Evolutionary conservation across 2,329 filamentous ascomycete genomes (phyloP).

Genomic region (Cladorrhinum sp.): DNA sequence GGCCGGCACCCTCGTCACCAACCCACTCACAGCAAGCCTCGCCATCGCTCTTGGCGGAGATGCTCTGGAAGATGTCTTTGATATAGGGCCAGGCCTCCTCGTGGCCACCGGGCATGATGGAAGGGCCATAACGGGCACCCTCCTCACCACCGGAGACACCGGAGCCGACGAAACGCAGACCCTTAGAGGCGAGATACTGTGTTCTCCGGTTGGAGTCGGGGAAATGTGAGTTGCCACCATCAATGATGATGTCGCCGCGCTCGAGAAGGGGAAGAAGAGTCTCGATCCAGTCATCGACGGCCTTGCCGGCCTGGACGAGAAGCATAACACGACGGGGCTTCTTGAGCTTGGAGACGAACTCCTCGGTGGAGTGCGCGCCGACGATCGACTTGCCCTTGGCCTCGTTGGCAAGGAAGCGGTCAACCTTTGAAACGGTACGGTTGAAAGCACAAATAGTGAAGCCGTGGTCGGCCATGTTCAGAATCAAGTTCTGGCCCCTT

Average conservation of each 20-base stretch:
- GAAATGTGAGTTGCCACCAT: constrained; percentile 99
- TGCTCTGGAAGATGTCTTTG: constrained; percentile 98
- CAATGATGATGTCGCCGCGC: constrained; percentile 95
- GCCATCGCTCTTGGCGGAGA: constrained; percentile 93
- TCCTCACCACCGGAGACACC: constrained; percentile 99
- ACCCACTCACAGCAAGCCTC: constrained; percentile 99
- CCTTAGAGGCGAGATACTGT: constrained; percentile 80
- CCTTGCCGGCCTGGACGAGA: constrained; percentile 96
- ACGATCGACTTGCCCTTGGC: constrained; percentile 94
- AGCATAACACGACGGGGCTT: constrained; percentile 96
- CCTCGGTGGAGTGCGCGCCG: constrained; percentile 88
- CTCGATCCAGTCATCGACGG: constrained; percentile 99
- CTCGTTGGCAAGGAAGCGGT: constrained; percentile 87
- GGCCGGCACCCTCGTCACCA: constrained; percentile 96
- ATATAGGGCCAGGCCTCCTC: constrained; percentile 97
- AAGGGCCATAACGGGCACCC: constrained; percentile 95
- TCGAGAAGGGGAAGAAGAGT: constrained; percentile 80
- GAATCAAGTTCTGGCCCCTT: constrained; percentile 79
- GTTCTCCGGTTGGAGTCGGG: constrained; percentile 98
- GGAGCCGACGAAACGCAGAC: constrained; percentile 90
- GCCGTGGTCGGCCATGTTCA: constrained; percentile 86
- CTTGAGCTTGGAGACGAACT: constrained; percentile 97
- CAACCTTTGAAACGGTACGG: constrained; percentile 97
- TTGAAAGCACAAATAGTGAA: constrained; percentile 99
- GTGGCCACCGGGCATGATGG: constrained; percentile 98